Percentiles rank a stretch among this genome's conserved stretches.
phyloP scores from a whole-genome alignment of 352 stramenopile genomes.

The Phytopythium ostracodes region DNA sequence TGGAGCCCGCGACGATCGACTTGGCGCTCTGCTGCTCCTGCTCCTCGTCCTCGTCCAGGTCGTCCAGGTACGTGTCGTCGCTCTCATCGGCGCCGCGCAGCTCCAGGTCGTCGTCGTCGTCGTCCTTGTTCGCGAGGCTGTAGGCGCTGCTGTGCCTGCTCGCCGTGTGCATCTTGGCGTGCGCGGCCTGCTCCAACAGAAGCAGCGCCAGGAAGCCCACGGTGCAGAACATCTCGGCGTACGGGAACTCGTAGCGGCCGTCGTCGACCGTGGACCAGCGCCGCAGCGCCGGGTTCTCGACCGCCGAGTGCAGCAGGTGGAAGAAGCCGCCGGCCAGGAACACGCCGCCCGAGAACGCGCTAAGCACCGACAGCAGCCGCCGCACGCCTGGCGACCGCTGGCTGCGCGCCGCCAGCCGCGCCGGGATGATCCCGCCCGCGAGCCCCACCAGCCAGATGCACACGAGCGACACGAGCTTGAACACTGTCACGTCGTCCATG shows the following conservation, averaged over 20 bases:
- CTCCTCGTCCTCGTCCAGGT: constrained; percentile 38
- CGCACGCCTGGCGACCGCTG: constrained; percentile 28
- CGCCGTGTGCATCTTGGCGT: constrained; percentile 28
- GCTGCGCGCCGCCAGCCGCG: constrained; percentile 33
- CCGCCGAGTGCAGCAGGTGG: constrained; percentile 63
- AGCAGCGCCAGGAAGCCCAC: constrained; percentile 64
- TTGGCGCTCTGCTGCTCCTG: constrained; percentile 6
- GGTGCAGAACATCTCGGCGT: constrained; percentile 78
- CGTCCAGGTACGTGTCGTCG: constrained; percentile 43
- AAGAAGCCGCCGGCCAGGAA: constrained; percentile 79
- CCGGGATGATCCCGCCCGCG: constrained; percentile 46
- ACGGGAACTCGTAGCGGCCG: constrained; percentile 63
- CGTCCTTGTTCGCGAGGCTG: constrained; percentile 22
- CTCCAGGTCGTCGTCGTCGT: constrained; percentile 33
- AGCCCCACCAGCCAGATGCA: constrained; percentile 73
- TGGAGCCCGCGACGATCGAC: constrained; percentile 8
- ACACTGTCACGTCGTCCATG: constrained; percentile 61
- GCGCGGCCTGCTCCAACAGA: constrained; percentile 62
- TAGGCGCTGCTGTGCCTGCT: constrained; percentile 11
- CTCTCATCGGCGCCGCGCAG: constrained; percentile 32
- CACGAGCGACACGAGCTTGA: constrained; percentile 76
- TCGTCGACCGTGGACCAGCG: constrained; percentile 65
- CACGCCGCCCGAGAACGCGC: constrained; percentile 68
- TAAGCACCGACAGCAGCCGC: constrained; percentile 43
- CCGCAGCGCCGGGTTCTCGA: constrained; percentile 63